Conservation (phyloP, 768 basidiomycete genomes). For the Russula compacta region DNA sequence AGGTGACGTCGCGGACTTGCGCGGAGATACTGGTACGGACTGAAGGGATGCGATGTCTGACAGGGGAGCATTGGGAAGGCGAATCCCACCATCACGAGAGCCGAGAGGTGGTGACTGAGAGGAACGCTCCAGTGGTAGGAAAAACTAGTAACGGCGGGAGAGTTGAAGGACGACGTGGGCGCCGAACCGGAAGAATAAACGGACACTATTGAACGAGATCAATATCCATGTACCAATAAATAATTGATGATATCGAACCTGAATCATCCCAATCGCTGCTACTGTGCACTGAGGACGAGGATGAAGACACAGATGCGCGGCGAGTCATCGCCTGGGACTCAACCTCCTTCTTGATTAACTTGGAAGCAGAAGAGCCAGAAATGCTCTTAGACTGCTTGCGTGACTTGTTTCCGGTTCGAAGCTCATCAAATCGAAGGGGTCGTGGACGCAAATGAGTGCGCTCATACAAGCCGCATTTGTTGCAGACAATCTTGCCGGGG, state of each 20-base stretch:
- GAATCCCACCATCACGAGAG: slow-evolving; percentile 48
- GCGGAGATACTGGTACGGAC: slow-evolving; percentile 23
- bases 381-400: slow-evolving; percentile 43
- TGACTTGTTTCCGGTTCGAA: slow-evolving; percentile 79
- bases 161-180: slow-evolving; percentile 56
- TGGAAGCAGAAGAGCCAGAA: slow-evolving; percentile 28
- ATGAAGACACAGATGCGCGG: slow-evolving; percentile 57
- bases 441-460: slow-evolving; percentile 79
- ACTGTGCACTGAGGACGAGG: slow-evolving; percentile 44
- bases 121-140: slow-evolving; percentile 45
- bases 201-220: slow-evolving; percentile 26
- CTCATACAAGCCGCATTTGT: slow-evolving; percentile 89
- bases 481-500: slow-evolving; percentile 89
- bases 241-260: slow-evolving; percentile 35
- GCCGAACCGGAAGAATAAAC: slow-evolving; percentile 46
- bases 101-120: slow-evolving; percentile 29
- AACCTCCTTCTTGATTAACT: slow-evolving; percentile 54
- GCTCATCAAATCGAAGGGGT: slow-evolving; percentile 79
- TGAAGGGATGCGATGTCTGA: slow-evolving; percentile 54
- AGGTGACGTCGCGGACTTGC: slow-evolving; percentile 26
- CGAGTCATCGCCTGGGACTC: slow-evolving; percentile 33
- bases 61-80: slow-evolving; percentile 64
- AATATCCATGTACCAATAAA: slow-evolving; percentile 11
- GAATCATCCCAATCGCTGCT: slow-evolving; percentile 79
- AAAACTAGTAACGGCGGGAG: slow-evolving; percentile 50